Percentiles rank a stretch among this genome's conserved stretches.
Conservation (phyloP, 1,139 yeast species). For the Kurtzmaniella quercitrusa region DNA sequence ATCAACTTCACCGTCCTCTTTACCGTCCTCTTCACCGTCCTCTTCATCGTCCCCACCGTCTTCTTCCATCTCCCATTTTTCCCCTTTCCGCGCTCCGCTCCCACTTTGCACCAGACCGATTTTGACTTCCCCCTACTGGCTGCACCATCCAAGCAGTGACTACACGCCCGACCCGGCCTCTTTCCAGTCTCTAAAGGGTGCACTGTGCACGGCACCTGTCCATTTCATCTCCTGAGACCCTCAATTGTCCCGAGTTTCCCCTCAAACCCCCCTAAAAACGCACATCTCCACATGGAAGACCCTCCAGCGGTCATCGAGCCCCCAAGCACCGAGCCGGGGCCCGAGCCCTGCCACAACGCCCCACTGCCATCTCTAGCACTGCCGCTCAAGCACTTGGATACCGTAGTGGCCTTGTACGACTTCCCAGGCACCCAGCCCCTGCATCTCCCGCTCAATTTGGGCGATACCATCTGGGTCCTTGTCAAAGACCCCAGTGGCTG, state of each 20-base stretch:
- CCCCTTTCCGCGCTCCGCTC: not conserved
- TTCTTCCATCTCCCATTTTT: not conserved
- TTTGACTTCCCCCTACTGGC: not conserved
- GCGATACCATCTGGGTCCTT: conserved; percentile 50
- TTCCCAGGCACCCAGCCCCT: conserved; percentile 45
- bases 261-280: not conserved
- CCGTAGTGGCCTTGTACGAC: conserved; percentile 50
- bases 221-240: not conserved
- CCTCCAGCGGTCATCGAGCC: conserved; percentile 33
- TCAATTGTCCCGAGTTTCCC: not conserved
- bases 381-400: conserved; percentile 38
- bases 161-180: not conserved
- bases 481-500: conserved; percentile 57
- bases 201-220: not conserved
- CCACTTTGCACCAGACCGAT: not conserved
- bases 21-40: too few relatives aligned
- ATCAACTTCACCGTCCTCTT: too few relatives aligned
- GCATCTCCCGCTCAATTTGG: conserved; percentile 43
- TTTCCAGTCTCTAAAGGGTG: not conserved
- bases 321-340: conserved; percentile 20
- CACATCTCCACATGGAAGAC: conserved; percentile 25
- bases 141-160: not conserved
- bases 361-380: conserved; percentile 11
- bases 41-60: not conserved
- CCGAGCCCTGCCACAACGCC: not conserved